Base-by-base conservation (phyloP, 306 rosid species). In the Cicer pinnatifidum region DNA sequence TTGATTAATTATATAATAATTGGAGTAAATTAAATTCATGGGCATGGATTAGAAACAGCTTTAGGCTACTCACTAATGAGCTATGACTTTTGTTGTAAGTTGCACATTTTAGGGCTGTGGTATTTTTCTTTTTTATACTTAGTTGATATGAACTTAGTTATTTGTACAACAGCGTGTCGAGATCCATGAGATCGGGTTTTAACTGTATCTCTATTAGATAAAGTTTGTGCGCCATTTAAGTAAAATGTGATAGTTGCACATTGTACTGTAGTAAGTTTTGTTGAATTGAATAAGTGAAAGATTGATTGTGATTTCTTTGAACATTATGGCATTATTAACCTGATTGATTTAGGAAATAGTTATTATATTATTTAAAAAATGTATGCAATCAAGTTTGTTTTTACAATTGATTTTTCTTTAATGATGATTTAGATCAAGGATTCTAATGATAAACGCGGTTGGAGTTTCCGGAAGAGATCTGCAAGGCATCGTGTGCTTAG, bases 381-480 rank as follows among this genome's bases (percentile, higher is more conserved):
- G n/a, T 33, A 33, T 35, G 19, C 9, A 37, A 11, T 33, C 35
- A 45, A 37, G 58, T 68, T 62, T 65, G 16, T 63, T 64, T 66
- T 52, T 67, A 38, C 43, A 61, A 62, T 7, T 9, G 37, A 43
- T 39, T 44, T 16, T 40, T 51, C 23, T 52, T 19, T 9, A 47
- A 61, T 23, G 54, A 69, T 9, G 12, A 72, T 83, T 8, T 77
- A 95, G 97, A 73, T 75, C 65, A 91, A 90, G 86, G 89, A 78
- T 60, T 78, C 99, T 7, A 80, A 66, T 69, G 99, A 91, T 69
- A 95, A 90, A 80, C 86, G 97, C 6, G 86, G 97, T 62, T 95
- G 99, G 99, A 95, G 97, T 86, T 95, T 95, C 58, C 87, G 93
- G 41, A 95, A 95, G 85, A 90, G 84, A 75, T 88, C 99, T 79